Evolutionary conservation across 108 stramenopile species (phyloP).

Genomic region (Pseudonitzschia multiseries): DNA sequence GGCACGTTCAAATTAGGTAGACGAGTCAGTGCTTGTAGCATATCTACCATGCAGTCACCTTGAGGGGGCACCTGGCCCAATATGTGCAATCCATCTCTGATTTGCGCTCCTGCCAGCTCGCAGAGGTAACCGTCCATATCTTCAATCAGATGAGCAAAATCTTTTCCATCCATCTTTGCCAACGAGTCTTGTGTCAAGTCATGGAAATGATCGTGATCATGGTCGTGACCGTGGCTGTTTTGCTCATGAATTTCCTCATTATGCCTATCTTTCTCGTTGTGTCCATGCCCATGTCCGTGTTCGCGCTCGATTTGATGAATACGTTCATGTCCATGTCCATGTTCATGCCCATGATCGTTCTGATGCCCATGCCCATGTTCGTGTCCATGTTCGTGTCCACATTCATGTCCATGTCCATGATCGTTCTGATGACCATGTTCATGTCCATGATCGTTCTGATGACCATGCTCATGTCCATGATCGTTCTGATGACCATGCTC

Average conservation of each 20-base stretch:
- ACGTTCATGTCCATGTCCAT: constrained; percentile 24
- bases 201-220: constrained; percentile 42
- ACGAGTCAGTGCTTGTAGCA: constrained; percentile 4
- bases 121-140: constrained; percentile 13
- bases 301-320: not conserved
- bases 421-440: not conserved
- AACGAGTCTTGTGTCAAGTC: constrained; percentile 12
- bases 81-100: constrained; percentile 14
- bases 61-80: constrained; percentile 15
- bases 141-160: constrained; percentile 17
- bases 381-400: not conserved
- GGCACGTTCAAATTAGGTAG: constrained; percentile 11
- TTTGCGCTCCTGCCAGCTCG: constrained; percentile 9
- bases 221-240: constrained; percentile 17
- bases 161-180: constrained; percentile 17
- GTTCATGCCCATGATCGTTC: constrained; percentile 27
- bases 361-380: not conserved
- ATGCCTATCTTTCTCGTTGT: not conserved
- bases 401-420: not conserved
- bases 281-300: constrained; percentile 1
- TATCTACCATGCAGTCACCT: constrained; percentile 15
- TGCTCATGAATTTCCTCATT: constrained; percentile 8
- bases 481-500: not conserved
- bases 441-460: not conserved
- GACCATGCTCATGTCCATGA: constrained; percentile 10